Evolutionary conservation across 768 basidiomycete species (phyloP), one percentile per base, ranked within the genome.

Genomic region (Cyclocybe aegerita): DNA sequence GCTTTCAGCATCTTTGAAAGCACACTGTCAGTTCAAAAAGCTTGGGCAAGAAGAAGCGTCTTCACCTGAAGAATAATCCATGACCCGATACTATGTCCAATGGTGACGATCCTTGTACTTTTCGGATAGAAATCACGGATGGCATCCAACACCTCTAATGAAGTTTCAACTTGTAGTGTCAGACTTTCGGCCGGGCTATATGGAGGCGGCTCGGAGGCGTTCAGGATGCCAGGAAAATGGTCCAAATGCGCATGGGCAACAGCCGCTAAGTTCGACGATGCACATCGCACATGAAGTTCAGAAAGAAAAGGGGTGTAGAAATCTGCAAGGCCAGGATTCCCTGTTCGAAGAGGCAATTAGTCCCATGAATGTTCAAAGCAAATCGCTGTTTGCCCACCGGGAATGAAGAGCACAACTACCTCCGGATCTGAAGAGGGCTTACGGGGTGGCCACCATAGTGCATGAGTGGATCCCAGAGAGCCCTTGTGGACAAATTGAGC

Each of bases 31-130:
- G 5, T 32, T 32, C 9, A 53, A 23, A n/a, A 34, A 5, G 54
- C 23, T 50, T 32, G 49, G 29, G 32, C 49, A 30, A 35, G 23
- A 35, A 23, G 16, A 36, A 15, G 9, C 66, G 56, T 31, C 78
- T 68, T 56, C 33, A 80, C 85, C 71, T 90, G 80, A 30, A 81
- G 60, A 4, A 76, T 62, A 45, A 92, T 70, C 87, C 88, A 93
- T 1, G 80, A 68, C 1, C 90, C 90, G 10, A 91, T 79, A 47
- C 86, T 88, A 54, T 92, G 89, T 7, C 83, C 86, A 15, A 77
- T 61, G 0, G 87, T 16, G 12, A 85, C 62, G 23, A 85, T 62
- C 49, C 65, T 73, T 9, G 70, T 64, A 6, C 61, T 53, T n/a
- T 53, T 23, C 9, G 66, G 56, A 57, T 68, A 77, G n/a, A 48